Conservation (phyloP, 2,329 filamentous ascomycete genomes). For the Exutisphaerella laricina region DNA sequence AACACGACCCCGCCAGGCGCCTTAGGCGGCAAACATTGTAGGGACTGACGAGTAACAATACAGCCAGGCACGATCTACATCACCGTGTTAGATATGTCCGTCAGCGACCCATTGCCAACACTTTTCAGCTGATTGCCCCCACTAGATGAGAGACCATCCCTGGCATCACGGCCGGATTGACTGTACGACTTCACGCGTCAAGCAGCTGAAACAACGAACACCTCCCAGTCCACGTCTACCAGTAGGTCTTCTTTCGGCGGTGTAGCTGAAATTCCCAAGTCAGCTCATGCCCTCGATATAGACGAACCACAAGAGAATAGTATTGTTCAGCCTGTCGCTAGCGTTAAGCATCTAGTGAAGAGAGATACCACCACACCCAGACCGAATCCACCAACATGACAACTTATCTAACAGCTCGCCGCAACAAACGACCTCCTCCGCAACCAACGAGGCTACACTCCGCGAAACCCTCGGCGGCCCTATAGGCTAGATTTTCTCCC, state of each 20-base stretch:
- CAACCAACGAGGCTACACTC: constrained; percentile 12
- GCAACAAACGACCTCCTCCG: constrained; percentile 20
- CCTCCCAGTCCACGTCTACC: constrained; percentile 3
- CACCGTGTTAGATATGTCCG: constrained; percentile 14
- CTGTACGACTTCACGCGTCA: constrained; percentile 18
- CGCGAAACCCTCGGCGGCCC: constrained; percentile 10
- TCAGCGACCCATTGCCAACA: background rate
- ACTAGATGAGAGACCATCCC: constrained; percentile 19
- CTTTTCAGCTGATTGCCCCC: background rate
- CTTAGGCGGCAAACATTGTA: background rate
- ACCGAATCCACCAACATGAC: background rate
- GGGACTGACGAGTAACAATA: background rate
- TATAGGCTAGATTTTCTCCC: constrained; percentile 19
- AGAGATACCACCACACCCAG: constrained; percentile 11
- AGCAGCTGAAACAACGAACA: constrained; percentile 5
- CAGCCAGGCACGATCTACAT: constrained; percentile 10
- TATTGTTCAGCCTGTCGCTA: background rate
- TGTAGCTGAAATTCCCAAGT: background rate
- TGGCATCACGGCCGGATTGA: constrained; percentile 17
- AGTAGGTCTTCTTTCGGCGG: constrained; percentile 1
- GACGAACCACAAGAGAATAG: background rate
- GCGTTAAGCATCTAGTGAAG: background rate
- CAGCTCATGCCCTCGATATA: background rate
- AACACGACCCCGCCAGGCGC: background rate
- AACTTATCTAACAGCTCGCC: constrained; percentile 10